Conservation (phyloP, 208 protist genomes). For the Jaenimonas drosophilae region DNA sequence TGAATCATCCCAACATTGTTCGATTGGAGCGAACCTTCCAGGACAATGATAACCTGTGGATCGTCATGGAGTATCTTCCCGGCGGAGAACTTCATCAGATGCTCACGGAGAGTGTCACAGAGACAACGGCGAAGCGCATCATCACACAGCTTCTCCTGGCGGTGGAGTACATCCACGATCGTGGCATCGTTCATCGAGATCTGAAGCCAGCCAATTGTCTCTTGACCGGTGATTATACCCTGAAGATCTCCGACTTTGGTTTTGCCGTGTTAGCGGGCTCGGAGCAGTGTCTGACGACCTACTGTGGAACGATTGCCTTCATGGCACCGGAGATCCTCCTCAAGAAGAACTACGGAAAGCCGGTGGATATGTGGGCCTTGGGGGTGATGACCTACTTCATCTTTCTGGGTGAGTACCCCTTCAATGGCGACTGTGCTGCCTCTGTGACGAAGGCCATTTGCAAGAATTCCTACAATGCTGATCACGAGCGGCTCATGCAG, state of each 20-base stretch:
- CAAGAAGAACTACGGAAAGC: constrained; percentile 76
- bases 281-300: constrained; percentile 71
- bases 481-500: constrained; percentile 10
- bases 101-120: constrained; percentile 25
- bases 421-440: constrained; percentile 29
- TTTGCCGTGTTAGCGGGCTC: constrained; percentile 74
- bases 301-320: constrained; percentile 80
- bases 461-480: constrained; percentile 7
- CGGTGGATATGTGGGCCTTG: constrained; percentile 89
- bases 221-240: constrained; percentile 45
- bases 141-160: constrained; percentile 76
- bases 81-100: constrained; percentile 62
- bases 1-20: constrained; percentile 89
- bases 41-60: constrained; percentile 64
- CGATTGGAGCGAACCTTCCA: constrained; percentile 82
- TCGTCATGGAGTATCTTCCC: constrained; percentile 89
- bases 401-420: constrained; percentile 69
- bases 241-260: constrained; percentile 91
- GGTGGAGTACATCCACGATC: constrained; percentile 86
- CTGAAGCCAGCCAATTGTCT: constrained; percentile 90
- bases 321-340: constrained; percentile 88
- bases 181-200: constrained; percentile 87
- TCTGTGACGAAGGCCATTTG: constrained; percentile 36
- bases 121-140: constrained; percentile 42
- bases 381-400: constrained; percentile 86